Conservation (phyloP, 2,329 filamentous ascomycete species). For the Venturiaceae sp. region DNA sequence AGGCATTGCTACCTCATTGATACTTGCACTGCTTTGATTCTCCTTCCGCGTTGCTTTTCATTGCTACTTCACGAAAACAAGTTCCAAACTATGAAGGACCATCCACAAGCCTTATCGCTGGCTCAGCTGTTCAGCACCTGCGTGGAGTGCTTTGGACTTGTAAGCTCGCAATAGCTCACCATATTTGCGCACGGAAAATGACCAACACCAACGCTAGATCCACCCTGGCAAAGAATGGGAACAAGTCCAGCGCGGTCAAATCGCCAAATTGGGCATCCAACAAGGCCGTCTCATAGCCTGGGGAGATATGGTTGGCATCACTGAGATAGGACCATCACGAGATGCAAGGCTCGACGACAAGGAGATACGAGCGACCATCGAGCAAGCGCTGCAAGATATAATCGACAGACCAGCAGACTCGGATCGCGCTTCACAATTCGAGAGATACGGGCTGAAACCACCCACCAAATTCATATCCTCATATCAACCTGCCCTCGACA, state of each 20-base stretch:
- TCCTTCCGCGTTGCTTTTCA: too few species aligned
- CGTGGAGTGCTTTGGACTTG: slow-evolving; percentile 26
- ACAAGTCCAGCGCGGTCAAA: slow-evolving; percentile 31
- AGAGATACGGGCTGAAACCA: slow-evolving; percentile 33
- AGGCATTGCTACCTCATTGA: too few species aligned
- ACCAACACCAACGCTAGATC: slow-evolving; percentile 13
- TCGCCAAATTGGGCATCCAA: slow-evolving; percentile 34
- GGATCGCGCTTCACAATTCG: slow-evolving; percentile 33
- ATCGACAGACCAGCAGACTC: slow-evolving; percentile 29
- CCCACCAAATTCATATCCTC: slow-evolving; percentile 28
- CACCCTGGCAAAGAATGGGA: slow-evolving; percentile 32
- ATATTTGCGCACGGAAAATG: not conserved
- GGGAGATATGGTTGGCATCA: slow-evolving; percentile 36
- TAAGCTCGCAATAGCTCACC: not conserved
- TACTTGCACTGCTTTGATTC: too few species aligned
- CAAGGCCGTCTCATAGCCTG: slow-evolving; percentile 38
- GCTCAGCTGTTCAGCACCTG: slow-evolving; percentile 36
- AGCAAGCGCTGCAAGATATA: slow-evolving; percentile 32
- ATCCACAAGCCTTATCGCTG: slow-evolving; percentile 15
- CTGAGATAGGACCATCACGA: slow-evolving; percentile 33
- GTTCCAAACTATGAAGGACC: slow-evolving; percentile 5
- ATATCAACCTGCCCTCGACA: slow-evolving; percentile 32
- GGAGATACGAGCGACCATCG: slow-evolving; percentile 25
- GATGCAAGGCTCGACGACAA: slow-evolving; percentile 32
- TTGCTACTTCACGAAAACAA: too few species aligned